A percentile compares a stretch with the other conserved stretches of the same genome.
Conservation (phyloP, 2,329 filamentous ascomycete genomes). For the Septoria linicola region DNA sequence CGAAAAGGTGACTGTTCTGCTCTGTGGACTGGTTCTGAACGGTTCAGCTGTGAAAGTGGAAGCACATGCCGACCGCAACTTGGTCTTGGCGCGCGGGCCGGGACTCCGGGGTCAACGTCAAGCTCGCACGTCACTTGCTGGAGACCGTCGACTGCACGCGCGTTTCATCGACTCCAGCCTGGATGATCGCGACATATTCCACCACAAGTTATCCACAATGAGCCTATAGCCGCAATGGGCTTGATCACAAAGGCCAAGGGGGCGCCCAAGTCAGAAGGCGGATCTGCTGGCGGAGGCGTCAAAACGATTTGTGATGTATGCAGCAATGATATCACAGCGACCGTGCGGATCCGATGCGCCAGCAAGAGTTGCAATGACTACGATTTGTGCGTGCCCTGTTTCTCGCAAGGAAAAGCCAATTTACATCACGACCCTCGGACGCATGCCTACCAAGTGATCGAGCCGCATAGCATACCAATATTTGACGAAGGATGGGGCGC, state of each 20-base stretch:
- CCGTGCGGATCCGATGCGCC: constrained; percentile 92
- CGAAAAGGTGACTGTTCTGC: no score
- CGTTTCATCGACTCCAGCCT: not conserved
- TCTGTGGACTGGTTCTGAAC: no score
- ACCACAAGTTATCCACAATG: constrained; percentile 5
- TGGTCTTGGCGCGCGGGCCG: no score
- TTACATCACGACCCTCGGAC: constrained; percentile 82
- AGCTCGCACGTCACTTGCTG: no score
- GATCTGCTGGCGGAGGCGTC: constrained; percentile 44
- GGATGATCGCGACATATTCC: not conserved
- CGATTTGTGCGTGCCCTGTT: constrained; percentile 94
- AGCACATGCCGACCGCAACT: no score
- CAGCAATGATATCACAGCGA: constrained; percentile 94
- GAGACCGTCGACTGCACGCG: not conserved
- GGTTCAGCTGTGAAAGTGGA: no score
- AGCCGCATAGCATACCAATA: constrained; percentile 97
- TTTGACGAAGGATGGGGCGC: constrained; percentile 95
- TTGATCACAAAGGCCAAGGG: constrained; percentile 39
- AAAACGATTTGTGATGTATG: constrained; percentile 99
- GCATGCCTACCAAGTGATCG: constrained; percentile 89
- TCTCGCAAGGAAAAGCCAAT: constrained; percentile 75
- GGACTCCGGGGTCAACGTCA: no score
- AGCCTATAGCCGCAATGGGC: constrained; percentile 30
- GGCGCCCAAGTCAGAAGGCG: constrained; percentile 30
- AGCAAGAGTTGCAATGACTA: constrained; percentile 83